Evolutionary conservation across 495 filamentous ascomycete species (phyloP).

Genomic region (Umbilicaria muhlenbergii): DNA sequence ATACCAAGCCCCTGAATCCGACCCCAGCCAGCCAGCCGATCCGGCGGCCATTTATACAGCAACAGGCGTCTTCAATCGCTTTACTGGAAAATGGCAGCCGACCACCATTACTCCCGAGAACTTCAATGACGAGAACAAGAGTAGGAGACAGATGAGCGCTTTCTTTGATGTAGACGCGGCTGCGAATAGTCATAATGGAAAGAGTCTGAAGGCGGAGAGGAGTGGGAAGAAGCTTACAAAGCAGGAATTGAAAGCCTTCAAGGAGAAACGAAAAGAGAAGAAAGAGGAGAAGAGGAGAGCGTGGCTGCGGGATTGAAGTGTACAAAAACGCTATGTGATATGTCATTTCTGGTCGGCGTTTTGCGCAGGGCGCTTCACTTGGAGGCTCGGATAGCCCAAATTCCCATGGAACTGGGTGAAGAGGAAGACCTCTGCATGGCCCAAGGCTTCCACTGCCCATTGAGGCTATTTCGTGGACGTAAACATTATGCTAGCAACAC

Average conservation of each 20-base stretch:
- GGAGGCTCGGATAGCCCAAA: background rate
- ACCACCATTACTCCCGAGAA: constrained; percentile 46
- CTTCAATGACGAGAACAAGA: constrained; percentile 82
- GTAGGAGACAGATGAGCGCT: constrained; percentile 74
- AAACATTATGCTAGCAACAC: no score
- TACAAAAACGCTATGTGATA: background rate
- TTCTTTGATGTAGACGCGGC: constrained; percentile 98
- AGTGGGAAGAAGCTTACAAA: constrained; percentile 76
- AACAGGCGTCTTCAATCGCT: constrained; percentile 74
- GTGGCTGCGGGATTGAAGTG: constrained; percentile 66
- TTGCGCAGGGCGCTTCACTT: background rate
- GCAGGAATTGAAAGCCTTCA: constrained; percentile 63
- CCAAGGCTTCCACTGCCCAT: background rate
- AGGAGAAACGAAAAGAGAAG: constrained; percentile 61
- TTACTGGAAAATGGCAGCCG: constrained; percentile 75
- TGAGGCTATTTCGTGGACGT: no score
- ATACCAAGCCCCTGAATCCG: constrained; percentile 16
- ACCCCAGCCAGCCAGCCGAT: constrained; percentile 19
- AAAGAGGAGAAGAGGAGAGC: constrained; percentile 92
- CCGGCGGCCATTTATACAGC: constrained; percentile 38
- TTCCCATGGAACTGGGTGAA: background rate
- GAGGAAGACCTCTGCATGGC: no score
- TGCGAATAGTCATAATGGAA: constrained; percentile 82
- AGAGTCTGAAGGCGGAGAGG: constrained; percentile 81
- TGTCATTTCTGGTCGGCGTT: constrained; percentile 1